Conservation (phyloP, 2,329 filamentous ascomycete genomes). For the Penicillium hesseltinei region DNA sequence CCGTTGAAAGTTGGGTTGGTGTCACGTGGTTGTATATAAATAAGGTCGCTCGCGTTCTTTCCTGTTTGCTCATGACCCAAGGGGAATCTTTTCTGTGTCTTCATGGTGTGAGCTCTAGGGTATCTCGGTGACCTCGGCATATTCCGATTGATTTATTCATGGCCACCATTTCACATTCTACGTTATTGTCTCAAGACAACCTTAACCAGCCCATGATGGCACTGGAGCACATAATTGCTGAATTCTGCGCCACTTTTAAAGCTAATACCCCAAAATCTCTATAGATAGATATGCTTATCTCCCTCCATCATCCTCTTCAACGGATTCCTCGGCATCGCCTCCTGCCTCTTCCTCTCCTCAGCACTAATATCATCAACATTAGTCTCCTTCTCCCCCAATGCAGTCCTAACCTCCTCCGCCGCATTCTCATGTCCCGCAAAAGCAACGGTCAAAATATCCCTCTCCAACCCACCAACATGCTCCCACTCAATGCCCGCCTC, state of each 20-base stretch:
- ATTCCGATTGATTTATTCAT: background rate
- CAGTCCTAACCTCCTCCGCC: conserved; percentile 30
- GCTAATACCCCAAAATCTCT: background rate
- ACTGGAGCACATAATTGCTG: background rate
- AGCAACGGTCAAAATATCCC: conserved; percentile 76
- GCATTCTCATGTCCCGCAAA: conserved; percentile 69
- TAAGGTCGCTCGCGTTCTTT: background rate
- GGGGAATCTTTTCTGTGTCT: background rate
- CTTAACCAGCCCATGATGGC: background rate
- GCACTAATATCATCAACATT: conserved; percentile 40
- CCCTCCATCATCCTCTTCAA: conserved; percentile 50
- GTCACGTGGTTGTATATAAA: conserved; percentile 7
- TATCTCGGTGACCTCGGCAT: background rate
- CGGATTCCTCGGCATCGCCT: conserved; percentile 41
- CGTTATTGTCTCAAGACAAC: background rate
- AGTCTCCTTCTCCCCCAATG: conserved; percentile 30
- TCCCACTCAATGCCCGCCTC: conserved; percentile 71
- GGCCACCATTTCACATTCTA: background rate
- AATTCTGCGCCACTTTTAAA: background rate
- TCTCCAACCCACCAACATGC: conserved; percentile 71
- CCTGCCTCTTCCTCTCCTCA: conserved; percentile 40
- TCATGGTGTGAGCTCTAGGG: background rate
- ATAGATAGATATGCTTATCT: conserved; percentile 18
- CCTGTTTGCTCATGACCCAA: background rate
- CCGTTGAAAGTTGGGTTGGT: background rate